Conservation (phyloP, 257 asterid species). For the Asclepias syriaca region DNA sequence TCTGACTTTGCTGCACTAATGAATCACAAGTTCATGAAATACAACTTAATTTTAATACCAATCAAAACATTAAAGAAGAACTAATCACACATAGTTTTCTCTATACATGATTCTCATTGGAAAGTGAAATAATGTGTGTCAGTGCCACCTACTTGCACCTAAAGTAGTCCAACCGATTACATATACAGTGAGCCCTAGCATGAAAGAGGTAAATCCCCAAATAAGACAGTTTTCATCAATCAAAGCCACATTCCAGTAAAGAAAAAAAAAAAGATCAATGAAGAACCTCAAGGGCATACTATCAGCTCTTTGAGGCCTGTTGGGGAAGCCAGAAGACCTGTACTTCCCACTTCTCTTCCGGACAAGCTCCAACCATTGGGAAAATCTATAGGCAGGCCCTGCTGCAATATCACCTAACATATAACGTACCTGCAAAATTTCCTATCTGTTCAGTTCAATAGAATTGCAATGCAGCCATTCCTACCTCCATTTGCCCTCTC, state of each 20-base stretch:
- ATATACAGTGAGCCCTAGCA: background rate
- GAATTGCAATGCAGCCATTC: background rate
- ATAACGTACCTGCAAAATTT: conserved; percentile 69
- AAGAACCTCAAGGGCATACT: conserved; percentile 72
- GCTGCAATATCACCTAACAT: conserved; percentile 97
- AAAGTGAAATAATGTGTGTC: background rate
- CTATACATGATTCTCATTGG: background rate
- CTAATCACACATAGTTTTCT: background rate
- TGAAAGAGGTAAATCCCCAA: background rate
- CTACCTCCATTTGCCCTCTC: background rate
- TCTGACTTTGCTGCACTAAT: conserved; percentile 55
- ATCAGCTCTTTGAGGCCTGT: conserved; percentile 45
- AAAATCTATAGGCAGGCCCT: conserved; percentile 85
- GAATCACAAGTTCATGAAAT: conserved; percentile 19
- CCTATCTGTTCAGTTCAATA: background rate
- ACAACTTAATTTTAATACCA: background rate
- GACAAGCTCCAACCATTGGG: conserved; percentile 98
- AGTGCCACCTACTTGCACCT: background rate
- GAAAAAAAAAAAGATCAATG: background rate
- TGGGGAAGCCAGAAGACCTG: conserved; percentile 90
- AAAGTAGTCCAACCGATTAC: background rate
- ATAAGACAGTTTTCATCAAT: background rate
- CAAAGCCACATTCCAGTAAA: background rate
- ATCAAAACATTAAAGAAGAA: background rate
- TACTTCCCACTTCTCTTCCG: conserved; percentile 84